phyloP scores from a whole-genome alignment of 331 rosid species.

The Ulmus americana region DNA sequence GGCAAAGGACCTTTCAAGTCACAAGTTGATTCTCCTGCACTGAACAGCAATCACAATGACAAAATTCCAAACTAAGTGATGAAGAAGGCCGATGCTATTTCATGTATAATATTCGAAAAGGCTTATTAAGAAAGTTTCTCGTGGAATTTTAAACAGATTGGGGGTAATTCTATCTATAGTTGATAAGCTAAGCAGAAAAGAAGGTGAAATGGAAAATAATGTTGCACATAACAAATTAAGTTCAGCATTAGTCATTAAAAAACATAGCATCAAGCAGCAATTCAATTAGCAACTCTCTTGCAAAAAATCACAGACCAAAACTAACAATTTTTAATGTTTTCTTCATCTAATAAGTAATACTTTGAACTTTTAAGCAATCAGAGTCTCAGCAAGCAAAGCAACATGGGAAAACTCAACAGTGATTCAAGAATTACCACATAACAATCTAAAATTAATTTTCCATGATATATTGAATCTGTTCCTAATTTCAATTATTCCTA shows the following conservation, averaged over 20 bases:
- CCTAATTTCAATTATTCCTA: no score
- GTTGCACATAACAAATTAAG: neutral
- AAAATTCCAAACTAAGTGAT: constrained; percentile 5
- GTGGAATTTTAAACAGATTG: neutral
- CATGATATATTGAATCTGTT: no score
- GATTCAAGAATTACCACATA: no score
- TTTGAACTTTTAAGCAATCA: no score
- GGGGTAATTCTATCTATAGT: neutral
- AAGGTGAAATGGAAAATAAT: neutral
- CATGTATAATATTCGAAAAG: neutral
- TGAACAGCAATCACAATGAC: constrained; percentile 30
- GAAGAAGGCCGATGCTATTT: neutral
- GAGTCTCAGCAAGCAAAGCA: no score
- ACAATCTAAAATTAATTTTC: no score
- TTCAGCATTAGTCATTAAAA: neutral
- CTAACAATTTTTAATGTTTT: no score
- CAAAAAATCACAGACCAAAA: no score
- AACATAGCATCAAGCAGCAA: neutral
- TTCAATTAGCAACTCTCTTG: no score
- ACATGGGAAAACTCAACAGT: no score
- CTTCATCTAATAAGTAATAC: no score
- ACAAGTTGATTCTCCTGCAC: constrained; percentile 41
- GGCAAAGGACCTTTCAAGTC: constrained; percentile 26
- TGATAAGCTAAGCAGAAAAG: neutral
- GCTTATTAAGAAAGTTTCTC: neutral